A percentile compares a stretch with the other conserved stretches of the same genome.
These are phyloP conservation scores for Ascochyta lentis DNA, from an alignment of 2,329 filamentous ascomycete genomes.

Conservation along the genomic window DNA sequence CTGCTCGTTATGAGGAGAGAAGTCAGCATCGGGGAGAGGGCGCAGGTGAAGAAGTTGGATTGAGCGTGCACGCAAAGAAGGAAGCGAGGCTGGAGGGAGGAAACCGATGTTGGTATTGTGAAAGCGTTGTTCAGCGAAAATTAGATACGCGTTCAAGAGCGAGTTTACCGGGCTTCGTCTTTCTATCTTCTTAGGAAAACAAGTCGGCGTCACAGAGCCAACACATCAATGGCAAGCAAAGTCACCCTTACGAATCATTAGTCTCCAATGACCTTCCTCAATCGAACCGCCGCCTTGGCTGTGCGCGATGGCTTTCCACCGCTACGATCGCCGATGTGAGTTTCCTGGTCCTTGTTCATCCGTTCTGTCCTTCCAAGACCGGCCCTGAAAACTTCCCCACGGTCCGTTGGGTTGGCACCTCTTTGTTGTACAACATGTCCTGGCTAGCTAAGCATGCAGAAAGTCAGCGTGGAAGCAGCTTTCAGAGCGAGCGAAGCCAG, in stretches of 20 bases:
- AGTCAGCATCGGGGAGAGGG: constrained; percentile 10
- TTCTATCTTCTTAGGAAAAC: no score
- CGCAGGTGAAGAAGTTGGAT: constrained; percentile 8
- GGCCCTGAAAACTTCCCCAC: no score
- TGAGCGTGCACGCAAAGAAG: background rate
- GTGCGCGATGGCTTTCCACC: background rate
- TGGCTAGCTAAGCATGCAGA: no score
- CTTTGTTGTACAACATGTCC: no score
- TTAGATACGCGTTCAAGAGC: background rate
- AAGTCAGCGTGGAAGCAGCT: no score
- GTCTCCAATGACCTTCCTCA: background rate
- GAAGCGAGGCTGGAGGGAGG: no score
- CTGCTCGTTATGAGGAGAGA: no score
- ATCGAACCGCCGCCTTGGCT: background rate
- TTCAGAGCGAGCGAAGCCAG: no score
- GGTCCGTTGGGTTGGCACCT: no score
- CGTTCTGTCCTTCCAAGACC: background rate
- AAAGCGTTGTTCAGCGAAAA: background rate
- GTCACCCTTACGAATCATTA: background rate
- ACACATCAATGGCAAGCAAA: background rate
- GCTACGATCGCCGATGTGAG: background rate
- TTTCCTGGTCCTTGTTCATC: background rate
- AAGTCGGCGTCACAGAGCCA: no score
- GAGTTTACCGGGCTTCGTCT: no score
- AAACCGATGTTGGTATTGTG: background rate